A percentile compares a stretch with the other conserved stretches of the same genome.
Conservation (phyloP, 305 asterid genomes). For the Withania somnifera region DNA sequence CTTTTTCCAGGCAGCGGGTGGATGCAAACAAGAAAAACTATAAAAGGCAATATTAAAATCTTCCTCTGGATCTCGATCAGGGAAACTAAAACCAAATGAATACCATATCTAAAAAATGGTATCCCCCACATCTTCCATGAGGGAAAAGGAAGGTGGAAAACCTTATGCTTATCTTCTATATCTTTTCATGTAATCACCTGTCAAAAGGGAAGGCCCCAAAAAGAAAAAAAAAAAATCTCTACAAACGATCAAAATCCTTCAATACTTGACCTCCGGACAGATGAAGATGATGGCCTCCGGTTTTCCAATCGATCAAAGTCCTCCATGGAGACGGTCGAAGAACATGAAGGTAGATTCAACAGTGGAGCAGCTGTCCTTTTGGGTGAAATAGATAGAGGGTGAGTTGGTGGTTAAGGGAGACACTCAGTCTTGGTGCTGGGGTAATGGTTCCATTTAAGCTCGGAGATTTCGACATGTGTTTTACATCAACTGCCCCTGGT, state of each 20-base stretch:
- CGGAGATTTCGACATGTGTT: constrained; percentile 64
- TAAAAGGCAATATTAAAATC: neutral
- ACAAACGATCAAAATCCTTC: constrained; percentile 62
- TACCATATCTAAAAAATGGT: constrained; percentile 26
- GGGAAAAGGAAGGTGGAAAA: neutral
- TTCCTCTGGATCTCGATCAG: neutral
- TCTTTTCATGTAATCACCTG: constrained; percentile 34
- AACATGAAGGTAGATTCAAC: constrained; percentile 51
- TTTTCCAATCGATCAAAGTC: constrained; percentile 52
- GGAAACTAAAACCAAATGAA: constrained; percentile 9
- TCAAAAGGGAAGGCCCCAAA: constrained; percentile 5
- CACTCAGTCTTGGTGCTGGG: constrained; percentile 37
- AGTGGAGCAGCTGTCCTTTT: constrained; percentile 32
- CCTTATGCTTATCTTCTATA: constrained; percentile 31
- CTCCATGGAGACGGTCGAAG: constrained; percentile 51
- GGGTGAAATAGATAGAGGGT: constrained; percentile 30
- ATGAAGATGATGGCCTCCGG: constrained; percentile 51
- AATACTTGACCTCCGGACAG: constrained; percentile 48
- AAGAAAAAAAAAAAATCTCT: constrained; percentile 21
- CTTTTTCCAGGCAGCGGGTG: neutral
- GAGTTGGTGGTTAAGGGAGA: constrained; percentile 50
- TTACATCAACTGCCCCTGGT: constrained; percentile 58
- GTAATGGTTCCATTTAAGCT: constrained; percentile 67
- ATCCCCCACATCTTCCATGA: constrained; percentile 7
- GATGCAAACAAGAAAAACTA: neutral